phyloP scores from a whole-genome alignment of 768 basidiomycete genomes.

The Russula olivacea region DNA sequence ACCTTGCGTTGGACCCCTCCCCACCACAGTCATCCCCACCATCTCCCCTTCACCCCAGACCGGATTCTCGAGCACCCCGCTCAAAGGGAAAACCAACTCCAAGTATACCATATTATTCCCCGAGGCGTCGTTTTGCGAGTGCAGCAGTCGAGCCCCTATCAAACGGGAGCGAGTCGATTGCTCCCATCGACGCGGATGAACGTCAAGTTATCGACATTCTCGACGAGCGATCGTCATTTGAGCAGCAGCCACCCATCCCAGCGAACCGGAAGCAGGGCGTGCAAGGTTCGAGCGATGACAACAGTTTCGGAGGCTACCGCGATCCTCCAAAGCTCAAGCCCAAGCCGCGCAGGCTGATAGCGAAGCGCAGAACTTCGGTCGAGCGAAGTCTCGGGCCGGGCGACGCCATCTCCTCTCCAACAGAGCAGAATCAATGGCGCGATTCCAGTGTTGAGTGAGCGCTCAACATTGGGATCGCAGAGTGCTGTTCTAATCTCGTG shows the following conservation, averaged over 20 bases:
- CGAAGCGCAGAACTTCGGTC: not conserved
- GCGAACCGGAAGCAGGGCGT: not conserved
- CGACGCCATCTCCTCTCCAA: not conserved
- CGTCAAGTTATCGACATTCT: not conserved
- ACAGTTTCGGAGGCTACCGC: not conserved
- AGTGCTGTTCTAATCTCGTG: slow-evolving; percentile 1
- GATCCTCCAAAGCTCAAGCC: slow-evolving; percentile 7
- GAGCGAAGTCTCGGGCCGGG: not conserved
- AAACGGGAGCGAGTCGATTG: not conserved
- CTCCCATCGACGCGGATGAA: slow-evolving; percentile 8
- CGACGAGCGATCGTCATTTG: not conserved
- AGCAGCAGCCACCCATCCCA: not conserved
- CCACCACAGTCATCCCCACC: not conserved
- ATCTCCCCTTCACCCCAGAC: not conserved
- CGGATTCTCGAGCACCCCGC: not conserved
- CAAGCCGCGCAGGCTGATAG: slow-evolving; percentile 4
- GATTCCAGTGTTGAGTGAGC: slow-evolving; percentile 20
- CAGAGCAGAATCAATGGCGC: not conserved
- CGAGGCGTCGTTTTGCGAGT: not conserved
- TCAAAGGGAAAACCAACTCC: not conserved
- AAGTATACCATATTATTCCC: not conserved
- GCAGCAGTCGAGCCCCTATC: not conserved
- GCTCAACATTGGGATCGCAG: not conserved
- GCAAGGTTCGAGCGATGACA: slow-evolving; percentile 1
- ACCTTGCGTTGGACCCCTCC: not conserved